Evolutionary conservation across 2,329 filamentous ascomycete species (phyloP).

Genomic region (Fusarium sterilihyphosum): DNA sequence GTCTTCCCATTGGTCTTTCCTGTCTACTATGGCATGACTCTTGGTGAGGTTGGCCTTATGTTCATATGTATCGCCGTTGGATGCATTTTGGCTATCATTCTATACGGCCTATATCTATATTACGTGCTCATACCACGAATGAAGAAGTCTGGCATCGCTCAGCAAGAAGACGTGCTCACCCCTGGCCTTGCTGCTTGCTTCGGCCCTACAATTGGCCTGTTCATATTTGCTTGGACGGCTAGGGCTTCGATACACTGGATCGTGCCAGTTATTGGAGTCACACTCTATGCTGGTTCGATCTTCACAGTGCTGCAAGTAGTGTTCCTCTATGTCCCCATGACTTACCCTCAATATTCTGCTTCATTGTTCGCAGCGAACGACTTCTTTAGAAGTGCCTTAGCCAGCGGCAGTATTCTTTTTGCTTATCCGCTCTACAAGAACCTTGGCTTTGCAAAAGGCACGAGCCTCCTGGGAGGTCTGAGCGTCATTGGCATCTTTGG

Average conservation of each 20-base stretch:
- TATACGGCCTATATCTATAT: constrained; percentile 57
- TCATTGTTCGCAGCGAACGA: not conserved
- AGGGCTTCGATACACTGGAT: constrained; percentile 61
- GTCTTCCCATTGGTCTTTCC: constrained; percentile 72
- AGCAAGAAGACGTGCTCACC: constrained; percentile 61
- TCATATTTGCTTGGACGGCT: constrained; percentile 68
- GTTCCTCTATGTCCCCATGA: not conserved
- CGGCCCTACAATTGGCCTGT: constrained; percentile 65
- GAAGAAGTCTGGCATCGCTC: constrained; percentile 45
- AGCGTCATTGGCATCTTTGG: constrained; percentile 64
- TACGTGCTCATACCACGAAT: constrained; percentile 55
- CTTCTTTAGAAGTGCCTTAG: not conserved
- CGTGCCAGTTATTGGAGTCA: constrained; percentile 64
- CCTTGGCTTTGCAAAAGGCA: not conserved
- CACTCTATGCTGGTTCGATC: constrained; percentile 55
- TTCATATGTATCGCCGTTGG: constrained; percentile 69
- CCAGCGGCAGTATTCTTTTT: not conserved
- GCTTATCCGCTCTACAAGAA: not conserved
- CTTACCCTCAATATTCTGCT: not conserved
- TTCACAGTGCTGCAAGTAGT: not conserved
- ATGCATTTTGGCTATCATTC: constrained; percentile 53
- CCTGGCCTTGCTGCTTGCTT: constrained; percentile 64
- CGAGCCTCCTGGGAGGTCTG: constrained; percentile 58
- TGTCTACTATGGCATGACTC: constrained; percentile 66
- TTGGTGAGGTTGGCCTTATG: constrained; percentile 66